Evolutionary conservation across 192 early-diverging fungal genomes (phyloP).

Genomic region (Coemansia sp.): DNA sequence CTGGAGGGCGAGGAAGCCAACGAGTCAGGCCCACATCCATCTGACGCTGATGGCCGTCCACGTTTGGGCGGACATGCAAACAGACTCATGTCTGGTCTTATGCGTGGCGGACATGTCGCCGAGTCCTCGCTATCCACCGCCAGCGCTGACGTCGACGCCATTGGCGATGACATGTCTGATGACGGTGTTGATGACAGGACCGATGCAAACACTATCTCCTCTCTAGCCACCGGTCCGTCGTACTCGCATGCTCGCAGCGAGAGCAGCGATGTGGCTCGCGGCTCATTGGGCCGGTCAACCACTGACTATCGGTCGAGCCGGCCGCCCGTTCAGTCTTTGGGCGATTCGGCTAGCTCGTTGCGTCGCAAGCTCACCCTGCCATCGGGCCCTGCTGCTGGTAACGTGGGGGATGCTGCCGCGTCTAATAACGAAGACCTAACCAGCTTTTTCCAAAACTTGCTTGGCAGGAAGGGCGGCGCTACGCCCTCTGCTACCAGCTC

Average conservation of each 20-base stretch:
- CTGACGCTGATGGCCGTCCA: conserved; percentile 17
- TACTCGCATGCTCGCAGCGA: conserved; percentile 20
- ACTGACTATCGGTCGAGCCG: conserved; percentile 11
- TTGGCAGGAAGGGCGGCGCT: conserved; percentile 63
- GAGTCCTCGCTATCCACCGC: conserved; percentile 51
- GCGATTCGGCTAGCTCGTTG: not conserved
- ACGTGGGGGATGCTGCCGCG: conserved; percentile 13
- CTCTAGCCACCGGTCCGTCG: conserved; percentile 8
- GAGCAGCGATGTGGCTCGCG: conserved; percentile 12
- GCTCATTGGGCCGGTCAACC: conserved; percentile 14
- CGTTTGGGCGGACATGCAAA: conserved; percentile 25
- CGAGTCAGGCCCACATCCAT: not conserved
- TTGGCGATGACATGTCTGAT: conserved; percentile 44
- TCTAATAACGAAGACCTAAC: conserved; percentile 77
- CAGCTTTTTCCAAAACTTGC: conserved; percentile 90
- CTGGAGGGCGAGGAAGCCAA: conserved; percentile 58
- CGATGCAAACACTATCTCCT: not conserved
- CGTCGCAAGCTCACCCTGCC: conserved; percentile 23
- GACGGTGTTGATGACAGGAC: conserved; percentile 33
- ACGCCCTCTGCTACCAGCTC: conserved; percentile 34
- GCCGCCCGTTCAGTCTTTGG: not conserved
- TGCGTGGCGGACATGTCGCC: conserved; percentile 35
- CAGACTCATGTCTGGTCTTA: conserved; percentile 31
- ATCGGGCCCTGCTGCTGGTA: conserved; percentile 9
- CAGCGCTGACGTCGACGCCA: conserved; percentile 27